Evolutionary conservation across 2,329 filamentous ascomycete genomes (phyloP).

Genomic region (Chrysoporthe cubensis): DNA sequence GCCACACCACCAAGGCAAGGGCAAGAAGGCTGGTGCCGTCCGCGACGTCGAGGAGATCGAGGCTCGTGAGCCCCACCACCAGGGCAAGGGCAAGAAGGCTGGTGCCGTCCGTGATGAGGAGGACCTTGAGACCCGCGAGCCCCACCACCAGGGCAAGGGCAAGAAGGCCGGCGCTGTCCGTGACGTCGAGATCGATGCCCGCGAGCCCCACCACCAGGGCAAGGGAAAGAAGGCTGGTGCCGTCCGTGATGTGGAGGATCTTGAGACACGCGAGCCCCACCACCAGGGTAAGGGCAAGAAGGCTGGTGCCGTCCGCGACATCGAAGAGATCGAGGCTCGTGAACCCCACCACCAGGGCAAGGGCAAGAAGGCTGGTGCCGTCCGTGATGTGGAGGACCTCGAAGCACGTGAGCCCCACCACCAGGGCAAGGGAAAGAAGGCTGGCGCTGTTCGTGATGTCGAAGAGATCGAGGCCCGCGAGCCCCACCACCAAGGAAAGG

Average conservation of each 20-base stretch:
- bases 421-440: slow-evolving; percentile 28
- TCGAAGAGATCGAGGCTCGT: slow-evolving; percentile 19
- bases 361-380: slow-evolving; percentile 6
- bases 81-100: slow-evolving; percentile 31
- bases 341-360: slow-evolving; percentile 24
- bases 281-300: slow-evolving; percentile 35
- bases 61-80: slow-evolving; percentile 29
- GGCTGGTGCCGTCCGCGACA: background rate
- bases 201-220: slow-evolving; percentile 33
- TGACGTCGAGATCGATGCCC: background rate
- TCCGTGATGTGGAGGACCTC: slow-evolving; percentile 7
- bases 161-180: slow-evolving; percentile 19
- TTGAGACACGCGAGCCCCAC: slow-evolving; percentile 32
- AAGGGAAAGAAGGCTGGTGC: slow-evolving; percentile 21
- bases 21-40: slow-evolving; percentile 25
- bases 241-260: slow-evolving; percentile 15
- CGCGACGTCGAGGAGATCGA: slow-evolving; percentile 5
- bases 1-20: slow-evolving; percentile 27
- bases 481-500: slow-evolving; percentile 10
- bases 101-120: background rate
- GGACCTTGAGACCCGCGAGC: slow-evolving; percentile 28
- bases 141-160: slow-evolving; percentile 28
- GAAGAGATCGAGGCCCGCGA: slow-evolving; percentile 11
- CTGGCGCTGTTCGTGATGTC: slow-evolving; percentile 9
- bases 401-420: slow-evolving; percentile 23